Evolutionary conservation across 2,329 filamentous ascomycete species (phyloP), one percentile per base, ranked within the genome.

Genomic region (Cryphonectria radicalis): DNA sequence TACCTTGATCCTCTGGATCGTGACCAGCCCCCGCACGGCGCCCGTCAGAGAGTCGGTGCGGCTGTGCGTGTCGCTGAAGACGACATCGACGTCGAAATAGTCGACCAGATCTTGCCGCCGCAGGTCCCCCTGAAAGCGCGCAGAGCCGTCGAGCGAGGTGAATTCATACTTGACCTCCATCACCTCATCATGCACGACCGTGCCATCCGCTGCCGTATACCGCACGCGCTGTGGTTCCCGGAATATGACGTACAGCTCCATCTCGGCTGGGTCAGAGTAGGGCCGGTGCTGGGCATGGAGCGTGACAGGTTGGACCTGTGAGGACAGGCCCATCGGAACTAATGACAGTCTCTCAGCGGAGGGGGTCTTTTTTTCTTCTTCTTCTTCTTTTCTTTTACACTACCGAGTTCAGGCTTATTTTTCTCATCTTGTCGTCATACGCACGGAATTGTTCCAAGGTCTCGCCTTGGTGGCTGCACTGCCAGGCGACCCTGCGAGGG

Each of bases 391-490:
- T 50, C 22, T 32, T 32, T 4, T 73, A 73, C 57, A 73, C 57
- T 59, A 59, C 67, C 43, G 14, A 60, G 53, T 55, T 25, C 60
- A 62, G 28, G 25, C 28, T 40, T 63, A 19, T 40, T 40, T 35
- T 8, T 42, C 32, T 8, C 7, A 10, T 50, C 0, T n/a, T n/a
- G 19, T 19, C 22, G 63, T 53, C 37, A 55, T 66, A 79, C 82
- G 73, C 80, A 87, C 85, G 78, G 73, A 82, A 86, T 74, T 87
- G 85, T 74, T 87, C 85, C 43, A 87, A 80, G 37, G 83, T 79
- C 78, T 87, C 85, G 76, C 83, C 82, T 74, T 84, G 82, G 75
- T 87, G 87, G 74, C 84, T 86, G 73, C 85, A 85, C 74, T 85
- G 84, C 85, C 85, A 87, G 55, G 85, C 77, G n/a, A 87, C 80